Conservation (phyloP, 805 yeast species). For the Ogataea glucozyma region DNA sequence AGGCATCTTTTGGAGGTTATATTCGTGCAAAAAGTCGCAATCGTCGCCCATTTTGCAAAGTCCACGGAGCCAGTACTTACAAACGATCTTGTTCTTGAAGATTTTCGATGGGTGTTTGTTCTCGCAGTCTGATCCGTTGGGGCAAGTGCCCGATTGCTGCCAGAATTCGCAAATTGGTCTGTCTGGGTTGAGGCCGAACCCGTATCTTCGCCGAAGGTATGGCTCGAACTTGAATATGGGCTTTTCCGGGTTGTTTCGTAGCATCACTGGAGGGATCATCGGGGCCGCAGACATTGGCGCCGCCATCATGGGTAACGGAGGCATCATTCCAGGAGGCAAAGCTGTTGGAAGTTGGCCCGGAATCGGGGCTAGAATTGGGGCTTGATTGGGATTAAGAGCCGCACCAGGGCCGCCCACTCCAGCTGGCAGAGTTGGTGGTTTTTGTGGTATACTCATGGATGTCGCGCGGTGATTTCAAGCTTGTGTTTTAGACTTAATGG, state of each 20-base stretch:
- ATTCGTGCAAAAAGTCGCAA: constrained; percentile 95
- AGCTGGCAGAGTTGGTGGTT: constrained; percentile 18
- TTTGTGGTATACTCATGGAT: constrained; percentile 24
- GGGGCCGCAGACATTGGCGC: constrained; percentile 10
- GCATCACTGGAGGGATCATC: constrained; percentile 11
- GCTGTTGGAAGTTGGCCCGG: constrained; percentile 2
- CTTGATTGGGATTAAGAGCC: not conserved
- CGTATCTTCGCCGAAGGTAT: constrained; percentile 74
- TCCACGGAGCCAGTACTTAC: constrained; percentile 98
- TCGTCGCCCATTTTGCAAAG: constrained; percentile 94
- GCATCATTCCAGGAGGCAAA: constrained; percentile 12
- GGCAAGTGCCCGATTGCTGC: constrained; percentile 64
- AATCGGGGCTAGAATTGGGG: not conserved
- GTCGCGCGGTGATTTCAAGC: not conserved
- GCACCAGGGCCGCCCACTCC: constrained; percentile 3
- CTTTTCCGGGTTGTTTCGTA: constrained; percentile 11
- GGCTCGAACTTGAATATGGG: constrained; percentile 67
- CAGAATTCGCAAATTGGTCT: constrained; percentile 82
- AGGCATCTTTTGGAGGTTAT: constrained; percentile 92
- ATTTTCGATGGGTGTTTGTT: constrained; percentile 72
- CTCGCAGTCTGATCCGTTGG: constrained; percentile 82
- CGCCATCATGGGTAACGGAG: constrained; percentile 17
- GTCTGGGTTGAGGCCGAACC: constrained; percentile 83
- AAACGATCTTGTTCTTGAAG: constrained; percentile 77
- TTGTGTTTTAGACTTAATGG: too few relatives aligned